Conservation (phyloP, 2,329 filamentous ascomycete genomes). For the Apiospora sp. region DNA sequence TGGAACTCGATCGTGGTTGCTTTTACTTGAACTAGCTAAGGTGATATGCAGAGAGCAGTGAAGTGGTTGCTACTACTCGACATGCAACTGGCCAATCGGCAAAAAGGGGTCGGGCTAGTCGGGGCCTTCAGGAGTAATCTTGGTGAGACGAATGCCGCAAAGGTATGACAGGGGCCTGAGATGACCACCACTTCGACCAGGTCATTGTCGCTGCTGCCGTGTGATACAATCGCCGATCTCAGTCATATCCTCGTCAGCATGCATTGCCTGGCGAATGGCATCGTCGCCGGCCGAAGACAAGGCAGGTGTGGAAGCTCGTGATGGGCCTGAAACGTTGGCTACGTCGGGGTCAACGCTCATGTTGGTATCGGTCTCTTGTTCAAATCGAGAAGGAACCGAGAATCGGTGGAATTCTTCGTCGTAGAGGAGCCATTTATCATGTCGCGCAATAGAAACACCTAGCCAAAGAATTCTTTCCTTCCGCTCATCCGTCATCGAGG, state of each 20-base stretch:
- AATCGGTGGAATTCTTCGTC: conserved; percentile 49
- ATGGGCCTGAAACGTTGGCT: not conserved
- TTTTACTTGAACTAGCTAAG: not conserved
- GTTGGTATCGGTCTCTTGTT: conserved; percentile 43
- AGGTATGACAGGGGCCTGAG: not conserved
- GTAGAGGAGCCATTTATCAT: conserved; percentile 55
- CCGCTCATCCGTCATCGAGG: conserved; percentile 65
- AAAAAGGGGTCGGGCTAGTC: conserved; percentile 4
- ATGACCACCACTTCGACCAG: not conserved
- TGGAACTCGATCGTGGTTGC: not conserved
- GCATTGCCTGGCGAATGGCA: not conserved
- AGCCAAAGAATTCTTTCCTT: conserved; percentile 68
- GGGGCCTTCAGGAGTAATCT: not conserved
- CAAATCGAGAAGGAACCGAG: conserved; percentile 46
- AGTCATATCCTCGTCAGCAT: not conserved
- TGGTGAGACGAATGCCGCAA: not conserved
- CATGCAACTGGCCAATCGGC: not conserved
- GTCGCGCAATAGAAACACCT: conserved; percentile 55
- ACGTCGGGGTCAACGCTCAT: conserved; percentile 18
- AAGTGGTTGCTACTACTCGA: not conserved
- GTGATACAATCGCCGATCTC: not conserved
- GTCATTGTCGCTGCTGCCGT: not conserved
- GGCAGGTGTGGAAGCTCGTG: not conserved
- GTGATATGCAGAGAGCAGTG: not conserved
- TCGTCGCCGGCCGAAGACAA: not conserved